These are phyloP conservation scores for Populus trichocarpa DNA, from an alignment of 441 rosid genomes.

Conservation along the genomic window DNA sequence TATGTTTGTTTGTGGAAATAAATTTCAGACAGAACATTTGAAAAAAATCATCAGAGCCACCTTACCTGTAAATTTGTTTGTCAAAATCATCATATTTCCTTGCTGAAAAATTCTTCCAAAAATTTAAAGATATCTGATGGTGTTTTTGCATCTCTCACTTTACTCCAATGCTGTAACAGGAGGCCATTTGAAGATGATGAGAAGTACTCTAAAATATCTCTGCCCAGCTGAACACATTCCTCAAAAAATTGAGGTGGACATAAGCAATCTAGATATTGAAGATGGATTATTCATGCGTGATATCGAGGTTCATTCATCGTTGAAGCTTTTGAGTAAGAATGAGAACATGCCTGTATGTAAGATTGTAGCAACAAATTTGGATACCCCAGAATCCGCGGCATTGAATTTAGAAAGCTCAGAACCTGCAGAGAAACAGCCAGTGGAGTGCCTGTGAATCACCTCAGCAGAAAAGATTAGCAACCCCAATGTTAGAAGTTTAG, in stretches of 20 bases:
- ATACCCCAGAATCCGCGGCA: conserved; percentile 33
- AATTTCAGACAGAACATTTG: not conserved
- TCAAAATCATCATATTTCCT: not conserved
- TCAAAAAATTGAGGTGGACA: conserved; percentile 77
- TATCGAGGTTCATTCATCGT: conserved; percentile 56
- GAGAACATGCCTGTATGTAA: conserved; percentile 72
- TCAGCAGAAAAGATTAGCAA: not conserved
- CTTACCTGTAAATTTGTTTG: not conserved
- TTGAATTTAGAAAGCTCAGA: conserved; percentile 35
- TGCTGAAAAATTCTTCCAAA: not conserved
- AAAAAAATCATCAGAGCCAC: not conserved
- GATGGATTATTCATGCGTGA: conserved; percentile 65
- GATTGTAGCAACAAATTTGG: conserved; percentile 43
- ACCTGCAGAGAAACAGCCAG: conserved; percentile 27
- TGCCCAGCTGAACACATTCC: conserved; percentile 81
- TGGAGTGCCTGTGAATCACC: conserved; percentile 5
- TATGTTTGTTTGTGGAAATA: not conserved
- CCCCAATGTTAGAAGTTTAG: not conserved
- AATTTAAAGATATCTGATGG: not conserved
- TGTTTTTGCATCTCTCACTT: conserved; percentile 6
- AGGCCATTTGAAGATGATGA: conserved; percentile 50
- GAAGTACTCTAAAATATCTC: conserved; percentile 47
- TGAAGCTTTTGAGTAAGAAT: conserved; percentile 76
- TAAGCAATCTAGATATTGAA: conserved; percentile 73
- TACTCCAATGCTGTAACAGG: conserved; percentile 42